Base-by-base conservation (phyloP, 768 basidiomycete genomes). In the Krasilnikovozyma curviuscula region DNA sequence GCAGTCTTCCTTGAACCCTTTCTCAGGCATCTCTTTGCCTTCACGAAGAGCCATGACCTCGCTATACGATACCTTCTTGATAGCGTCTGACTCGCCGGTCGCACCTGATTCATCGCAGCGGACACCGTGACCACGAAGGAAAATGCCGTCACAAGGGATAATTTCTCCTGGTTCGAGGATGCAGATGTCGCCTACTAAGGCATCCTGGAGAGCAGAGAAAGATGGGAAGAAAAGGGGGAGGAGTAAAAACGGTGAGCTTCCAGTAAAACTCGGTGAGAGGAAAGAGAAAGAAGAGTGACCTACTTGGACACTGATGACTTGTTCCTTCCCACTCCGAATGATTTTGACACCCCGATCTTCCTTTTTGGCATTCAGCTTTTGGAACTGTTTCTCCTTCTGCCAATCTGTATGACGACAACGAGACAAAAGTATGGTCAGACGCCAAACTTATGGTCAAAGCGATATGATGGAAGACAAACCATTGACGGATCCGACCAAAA, bases 311-410 rank as follows among this genome's bases (percentile, higher is more conserved):
- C 83, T 82, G 56, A 91, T 70, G 25, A 83, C 66, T 42, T 70
- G 72, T 54, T 86, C 82, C 10, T 69, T 61, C 23, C 64, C 63
- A 28, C 77, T 78, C 12, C 86, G 77, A 51, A 85, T 78, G 44
- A 81, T 78, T 64, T 86, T 86, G 56, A 86, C 77, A 5, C 73
- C 75, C 24, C 93, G 81, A 56, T 91, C 93, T 48, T 97, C 91
- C 65, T 91, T 91, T 66, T 89, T 81, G 56, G 81, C 83, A 59
- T 95, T 97, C 34, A 98, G 73, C 18, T 69, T 71, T 58, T 79
- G 77, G 70, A 98, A 98, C 66, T 97, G 93, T 2, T 78, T 78
- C 64, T 98, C 93, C 65, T 97, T 97, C 65, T 95, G 88, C 81
- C 83, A 98, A 65, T 98, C 27, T 45, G 10, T 5, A 13, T 2